Base-by-base conservation (phyloP, 163 green algal genomes). In the Chloromonas sp. region DNA sequence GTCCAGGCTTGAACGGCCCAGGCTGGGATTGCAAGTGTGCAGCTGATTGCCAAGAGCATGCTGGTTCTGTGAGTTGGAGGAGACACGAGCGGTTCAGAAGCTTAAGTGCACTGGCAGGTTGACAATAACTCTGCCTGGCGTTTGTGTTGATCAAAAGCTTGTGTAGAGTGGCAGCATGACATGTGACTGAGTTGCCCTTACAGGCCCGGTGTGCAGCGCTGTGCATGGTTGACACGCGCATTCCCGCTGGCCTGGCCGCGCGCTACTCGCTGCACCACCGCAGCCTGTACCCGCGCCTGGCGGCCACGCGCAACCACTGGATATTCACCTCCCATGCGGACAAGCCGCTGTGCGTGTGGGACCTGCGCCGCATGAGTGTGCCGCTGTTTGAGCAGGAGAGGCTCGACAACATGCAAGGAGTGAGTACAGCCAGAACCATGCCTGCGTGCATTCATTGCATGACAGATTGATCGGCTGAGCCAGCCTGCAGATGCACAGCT, bases 271-370 rank as follows among this genome's bases (percentile, higher is more conserved):
- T 91, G 15, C 81, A 83, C 3, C 91, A 93, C 81, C 82, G 91
- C 78, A 91, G 87, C 85, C 61, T 93, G 3, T 91, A 90, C 86
- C 91, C 91, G 0, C 82, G 76, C 14, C 59, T 94, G 76, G 76
- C 81, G 3, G 62, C 81, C 0, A 84, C 86, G 0, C 81, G 90
- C 2, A 80, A 85, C 1, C 86, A 91, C 85, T 94, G 84, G 78
- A 61, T 93, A 8, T 87, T 93, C 81, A 93, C 88, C 15, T 92
- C 88, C 84, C 91, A 94, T n/a, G 89, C 89, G 0, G 87, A 88
- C 2, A 70, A 80, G 0, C 84, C 90, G 0, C 59, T 94, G 79
- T 78, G 82, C 3, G 84, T 90, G 8, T 90, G 90, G 89, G 90
- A 93, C 83, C 84, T 88, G 78, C 87, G 91, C 66, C 82, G 58